Conservation (phyloP, 129 eudicot genomes). For the Chrysanthemum seticuspe region DNA sequence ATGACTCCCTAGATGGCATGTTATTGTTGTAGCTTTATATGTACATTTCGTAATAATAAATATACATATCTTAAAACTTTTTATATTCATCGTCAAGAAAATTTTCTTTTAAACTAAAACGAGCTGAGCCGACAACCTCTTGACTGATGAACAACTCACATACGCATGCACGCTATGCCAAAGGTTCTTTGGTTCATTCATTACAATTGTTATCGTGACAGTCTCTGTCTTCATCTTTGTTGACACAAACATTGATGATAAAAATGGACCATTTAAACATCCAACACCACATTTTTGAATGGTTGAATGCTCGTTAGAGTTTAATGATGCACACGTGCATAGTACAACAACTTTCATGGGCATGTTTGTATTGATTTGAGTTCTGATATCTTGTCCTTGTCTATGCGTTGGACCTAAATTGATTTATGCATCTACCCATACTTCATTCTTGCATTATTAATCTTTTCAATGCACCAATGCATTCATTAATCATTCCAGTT, state of each 20-base stretch:
- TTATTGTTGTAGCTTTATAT: constrained; percentile 8
- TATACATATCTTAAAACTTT: background rate
- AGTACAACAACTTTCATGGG: constrained; percentile 36
- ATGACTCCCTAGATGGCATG: background rate
- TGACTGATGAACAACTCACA: too few species aligned
- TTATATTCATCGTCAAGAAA: too few species aligned
- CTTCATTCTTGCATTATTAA: constrained; percentile 23
- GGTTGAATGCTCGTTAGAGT: constrained; percentile 21
- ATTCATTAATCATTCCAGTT: background rate
- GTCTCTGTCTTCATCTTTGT: constrained; percentile 18
- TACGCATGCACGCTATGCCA: too few species aligned
- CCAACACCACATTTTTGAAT: constrained; percentile 29
- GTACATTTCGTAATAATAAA: background rate
- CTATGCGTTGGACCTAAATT: constrained; percentile 29
- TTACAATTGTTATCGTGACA: constrained; percentile 5
- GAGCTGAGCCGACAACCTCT: too few species aligned
- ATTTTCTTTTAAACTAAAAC: too few species aligned
- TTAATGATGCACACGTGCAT: constrained; percentile 42
- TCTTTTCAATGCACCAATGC: background rate
- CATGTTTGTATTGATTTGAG: constrained; percentile 25
- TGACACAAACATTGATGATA: constrained; percentile 25
- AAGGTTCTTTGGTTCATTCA: constrained; percentile 9
- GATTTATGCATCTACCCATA: constrained; percentile 29
- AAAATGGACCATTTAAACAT: constrained; percentile 30
- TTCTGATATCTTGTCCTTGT: constrained; percentile 28